These are phyloP conservation scores for Huiozyma naganishii DNA, from an alignment of 805 yeast genomes.

Conservation along the genomic window DNA sequence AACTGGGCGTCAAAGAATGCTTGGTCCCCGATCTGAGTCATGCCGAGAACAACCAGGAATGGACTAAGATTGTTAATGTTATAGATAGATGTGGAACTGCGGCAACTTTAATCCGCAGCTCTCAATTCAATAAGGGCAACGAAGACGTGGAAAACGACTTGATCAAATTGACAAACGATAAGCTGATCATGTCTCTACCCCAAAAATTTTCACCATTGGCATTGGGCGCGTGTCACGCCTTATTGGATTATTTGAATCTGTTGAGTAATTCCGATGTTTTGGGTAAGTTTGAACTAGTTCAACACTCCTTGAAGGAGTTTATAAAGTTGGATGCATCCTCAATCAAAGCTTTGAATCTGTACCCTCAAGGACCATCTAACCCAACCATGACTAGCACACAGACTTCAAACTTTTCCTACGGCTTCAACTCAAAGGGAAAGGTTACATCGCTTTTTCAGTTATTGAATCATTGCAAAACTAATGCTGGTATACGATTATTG, in stretches of 20 bases:
- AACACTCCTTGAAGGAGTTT: slow-evolving; percentile 64
- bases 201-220: slow-evolving; percentile 19
- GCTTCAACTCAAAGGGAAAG: slow-evolving; percentile 22
- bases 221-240: slow-evolving; percentile 35
- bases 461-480: slow-evolving; percentile 77
- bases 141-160: slow-evolving; percentile 67
- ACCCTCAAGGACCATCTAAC: slow-evolving; percentile 39
- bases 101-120: slow-evolving; percentile 45
- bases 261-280: slow-evolving; percentile 44
- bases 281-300: slow-evolving; percentile 46
- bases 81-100: slow-evolving; percentile 73
- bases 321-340: slow-evolving; percentile 92
- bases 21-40: slow-evolving; percentile 38
- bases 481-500: slow-evolving; percentile 78
- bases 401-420: slow-evolving; percentile 3
- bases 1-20: slow-evolving; percentile 81
- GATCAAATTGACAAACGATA: slow-evolving; percentile 52
- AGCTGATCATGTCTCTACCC: slow-evolving; percentile 26
- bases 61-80: slow-evolving; percentile 55
- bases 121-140: slow-evolving; percentile 43
- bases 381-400: slow-evolving; percentile 7
- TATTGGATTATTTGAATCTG: slow-evolving; percentile 57
- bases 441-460: slow-evolving; percentile 68
- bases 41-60: slow-evolving; percentile 29
- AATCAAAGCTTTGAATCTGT: slow-evolving; percentile 73